These are phyloP conservation scores for Albugo laibachii DNA, from an alignment of 352 stramenopile species.

Conservation along the genomic window DNA sequence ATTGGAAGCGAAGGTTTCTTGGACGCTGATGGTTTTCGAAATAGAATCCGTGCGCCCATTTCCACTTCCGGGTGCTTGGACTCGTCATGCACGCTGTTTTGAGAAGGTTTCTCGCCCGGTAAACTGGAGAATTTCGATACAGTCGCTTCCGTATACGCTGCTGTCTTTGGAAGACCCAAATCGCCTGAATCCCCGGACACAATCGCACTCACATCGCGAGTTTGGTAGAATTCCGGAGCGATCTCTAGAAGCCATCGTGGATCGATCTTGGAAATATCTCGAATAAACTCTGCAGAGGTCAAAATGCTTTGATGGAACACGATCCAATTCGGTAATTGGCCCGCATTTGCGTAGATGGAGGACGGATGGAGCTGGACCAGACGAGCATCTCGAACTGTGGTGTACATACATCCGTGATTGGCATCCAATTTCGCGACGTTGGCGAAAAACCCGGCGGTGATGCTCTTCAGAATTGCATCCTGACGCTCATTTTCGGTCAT, in stretches of 20 bases:
- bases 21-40: conserved; percentile 31
- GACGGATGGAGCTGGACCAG: conserved; percentile 56
- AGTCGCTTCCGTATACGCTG: conserved; percentile 7
- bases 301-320: conserved; percentile 97
- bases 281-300: conserved; percentile 91
- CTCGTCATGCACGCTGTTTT: background rate
- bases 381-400: conserved; percentile 44
- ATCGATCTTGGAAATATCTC: conserved; percentile 46
- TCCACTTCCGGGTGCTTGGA: conserved; percentile 3
- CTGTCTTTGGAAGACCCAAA: conserved; percentile 32
- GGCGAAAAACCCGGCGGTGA: conserved; percentile 81
- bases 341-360: conserved; percentile 51
- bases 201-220: conserved; percentile 37
- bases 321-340: conserved; percentile 89
- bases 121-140: background rate
- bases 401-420: conserved; percentile 8
- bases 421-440: conserved; percentile 93
- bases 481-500: conserved; percentile 11
- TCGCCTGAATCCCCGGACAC: conserved; percentile 46
- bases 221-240: conserved; percentile 51
- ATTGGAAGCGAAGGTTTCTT: conserved; percentile 36
- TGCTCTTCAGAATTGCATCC: conserved; percentile 28
- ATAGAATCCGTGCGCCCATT: conserved; percentile 40
- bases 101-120: background rate
- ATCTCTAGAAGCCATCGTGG: conserved; percentile 48